These are phyloP conservation scores for Zasmidium angulare DNA, from an alignment of 2,329 filamentous ascomycete genomes.

Conservation along the genomic window DNA sequence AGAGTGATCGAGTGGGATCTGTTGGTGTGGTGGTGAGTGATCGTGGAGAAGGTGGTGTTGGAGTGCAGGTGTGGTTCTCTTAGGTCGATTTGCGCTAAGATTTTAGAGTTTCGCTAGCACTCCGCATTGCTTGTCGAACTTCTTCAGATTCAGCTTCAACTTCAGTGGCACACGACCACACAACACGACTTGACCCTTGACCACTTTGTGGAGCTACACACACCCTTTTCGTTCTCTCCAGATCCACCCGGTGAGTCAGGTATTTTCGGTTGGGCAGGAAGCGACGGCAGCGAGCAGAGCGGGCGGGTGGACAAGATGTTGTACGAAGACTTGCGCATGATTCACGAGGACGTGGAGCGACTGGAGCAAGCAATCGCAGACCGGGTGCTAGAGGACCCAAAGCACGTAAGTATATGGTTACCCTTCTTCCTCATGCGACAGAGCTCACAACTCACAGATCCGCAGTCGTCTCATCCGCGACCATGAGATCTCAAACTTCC, in stretches of 20 bases:
- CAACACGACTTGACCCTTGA: neutral
- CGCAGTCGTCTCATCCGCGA: slow-evolving; percentile 87
- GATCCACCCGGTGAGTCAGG: neutral
- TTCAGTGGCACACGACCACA: too few relatives aligned
- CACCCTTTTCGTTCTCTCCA: neutral
- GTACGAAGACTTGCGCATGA: slow-evolving; percentile 87
- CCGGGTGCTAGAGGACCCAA: slow-evolving; percentile 82
- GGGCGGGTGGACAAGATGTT: slow-evolving; percentile 56
- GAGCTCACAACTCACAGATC: slow-evolving; percentile 56
- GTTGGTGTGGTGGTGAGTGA: slow-evolving; percentile 4
- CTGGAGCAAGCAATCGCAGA: slow-evolving; percentile 92
- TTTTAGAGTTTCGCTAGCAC: slow-evolving; percentile 4
- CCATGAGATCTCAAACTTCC: slow-evolving; percentile 84
- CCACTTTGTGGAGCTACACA: neutral
- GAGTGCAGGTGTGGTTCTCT: neutral
- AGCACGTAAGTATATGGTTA: slow-evolving; percentile 62
- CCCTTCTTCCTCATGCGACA: slow-evolving; percentile 8
- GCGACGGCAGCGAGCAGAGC: neutral
- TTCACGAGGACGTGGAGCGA: slow-evolving; percentile 95
- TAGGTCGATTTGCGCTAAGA: neutral
- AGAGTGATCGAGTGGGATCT: slow-evolving; percentile 5
- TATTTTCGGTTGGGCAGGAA: neutral
- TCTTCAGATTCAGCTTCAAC: neutral
- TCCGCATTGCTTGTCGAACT: neutral
- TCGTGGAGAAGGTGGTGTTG: slow-evolving; percentile 1